Conservation (phyloP, 2,329 filamentous ascomycete genomes). For the Colletotrichum tofieldiae region DNA sequence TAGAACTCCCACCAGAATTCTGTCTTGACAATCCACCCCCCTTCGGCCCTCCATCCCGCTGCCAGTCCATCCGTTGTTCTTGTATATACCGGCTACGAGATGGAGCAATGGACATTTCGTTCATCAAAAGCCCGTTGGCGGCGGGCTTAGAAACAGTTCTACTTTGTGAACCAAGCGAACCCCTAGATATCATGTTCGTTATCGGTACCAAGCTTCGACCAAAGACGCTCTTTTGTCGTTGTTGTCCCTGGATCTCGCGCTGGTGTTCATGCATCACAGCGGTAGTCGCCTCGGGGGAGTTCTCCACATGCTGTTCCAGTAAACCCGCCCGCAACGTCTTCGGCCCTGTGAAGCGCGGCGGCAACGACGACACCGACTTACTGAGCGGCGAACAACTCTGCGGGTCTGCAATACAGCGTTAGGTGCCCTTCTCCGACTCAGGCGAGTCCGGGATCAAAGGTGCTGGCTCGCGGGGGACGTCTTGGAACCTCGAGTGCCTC, state of each 20-base stretch:
- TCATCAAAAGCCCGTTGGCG: too few species aligned
- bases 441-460: not conserved
- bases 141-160: too few species aligned
- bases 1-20: accelerated
- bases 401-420: not conserved
- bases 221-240: not conserved
- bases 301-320: too few species aligned
- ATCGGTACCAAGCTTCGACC: not conserved
- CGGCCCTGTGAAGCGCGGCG: not conserved
- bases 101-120: not conserved
- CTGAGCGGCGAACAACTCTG: not conserved
- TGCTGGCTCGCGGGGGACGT: not conserved
- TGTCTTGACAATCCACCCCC: not conserved
- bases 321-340: too few species aligned
- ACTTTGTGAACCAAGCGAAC: not conserved
- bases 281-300: not conserved
- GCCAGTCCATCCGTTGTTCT: not conserved
- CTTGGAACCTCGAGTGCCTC: not conserved
- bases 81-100: not conserved
- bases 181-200: not conserved
- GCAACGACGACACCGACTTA: not conserved
- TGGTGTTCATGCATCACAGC: not conserved
- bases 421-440: not conserved
- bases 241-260: not conserved
- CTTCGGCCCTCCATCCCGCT: not conserved